These are phyloP conservation scores for Physocladia obscura DNA, from an alignment of 192 early-diverging fungal genomes.

Conservation along the genomic window DNA sequence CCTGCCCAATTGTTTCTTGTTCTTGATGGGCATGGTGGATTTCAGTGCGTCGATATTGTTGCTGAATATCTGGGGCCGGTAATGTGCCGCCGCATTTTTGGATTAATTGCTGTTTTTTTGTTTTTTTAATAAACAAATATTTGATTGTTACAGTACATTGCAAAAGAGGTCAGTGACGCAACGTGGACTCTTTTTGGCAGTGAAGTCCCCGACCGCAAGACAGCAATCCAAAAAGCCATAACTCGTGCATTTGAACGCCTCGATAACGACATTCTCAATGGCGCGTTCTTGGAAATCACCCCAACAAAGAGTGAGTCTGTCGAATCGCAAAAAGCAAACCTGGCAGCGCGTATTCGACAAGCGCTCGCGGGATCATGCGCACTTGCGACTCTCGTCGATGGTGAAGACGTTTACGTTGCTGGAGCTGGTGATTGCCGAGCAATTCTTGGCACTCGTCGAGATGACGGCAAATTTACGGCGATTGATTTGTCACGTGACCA, in stretches of 20 bases:
- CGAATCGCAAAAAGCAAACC: background rate
- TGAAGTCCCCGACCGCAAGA: conserved; percentile 18
- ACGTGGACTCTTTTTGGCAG: background rate
- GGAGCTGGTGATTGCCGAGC: conserved; percentile 49
- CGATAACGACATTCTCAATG: conserved; percentile 49
- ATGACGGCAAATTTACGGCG: conserved; percentile 38
- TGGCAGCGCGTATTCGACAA: conserved; percentile 21
- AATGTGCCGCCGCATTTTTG: conserved; percentile 22
- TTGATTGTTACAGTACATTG: background rate
- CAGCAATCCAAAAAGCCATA: conserved; percentile 33
- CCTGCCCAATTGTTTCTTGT: conserved; percentile 12
- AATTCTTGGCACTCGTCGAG: conserved; percentile 38
- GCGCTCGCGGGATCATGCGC: conserved; percentile 51
- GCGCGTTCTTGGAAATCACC: conserved; percentile 25
- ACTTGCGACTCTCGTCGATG: conserved; percentile 47
- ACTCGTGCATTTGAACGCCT: conserved; percentile 41
- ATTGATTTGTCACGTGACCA: conserved; percentile 46
- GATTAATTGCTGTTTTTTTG: background rate
- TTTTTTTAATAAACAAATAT: background rate
- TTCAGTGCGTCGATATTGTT: conserved; percentile 40
- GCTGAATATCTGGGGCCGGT: conserved; percentile 32
- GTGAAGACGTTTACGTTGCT: conserved; percentile 50
- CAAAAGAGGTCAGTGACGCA: background rate
- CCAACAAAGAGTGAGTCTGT: background rate
- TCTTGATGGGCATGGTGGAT: conserved; percentile 50